A percentile compares a stretch with the other conserved stretches of the same genome.
Conservation (phyloP, 106 monocot genomes). For the Hemerocallis citrina region DNA sequence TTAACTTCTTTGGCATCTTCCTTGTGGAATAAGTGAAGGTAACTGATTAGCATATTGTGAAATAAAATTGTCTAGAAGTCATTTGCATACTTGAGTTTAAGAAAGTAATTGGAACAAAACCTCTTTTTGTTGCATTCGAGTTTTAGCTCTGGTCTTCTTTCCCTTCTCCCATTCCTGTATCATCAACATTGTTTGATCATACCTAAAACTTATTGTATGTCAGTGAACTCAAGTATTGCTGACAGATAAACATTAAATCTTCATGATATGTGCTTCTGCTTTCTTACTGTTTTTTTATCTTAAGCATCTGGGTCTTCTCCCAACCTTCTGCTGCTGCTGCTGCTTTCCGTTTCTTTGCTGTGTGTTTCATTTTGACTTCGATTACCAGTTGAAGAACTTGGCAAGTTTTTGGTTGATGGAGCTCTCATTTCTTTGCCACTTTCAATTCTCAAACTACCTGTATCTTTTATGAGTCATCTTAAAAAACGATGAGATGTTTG, state of each 20-base stretch:
- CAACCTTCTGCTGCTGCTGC: too few relatives aligned
- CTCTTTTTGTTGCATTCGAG: slow-evolving; percentile 12
- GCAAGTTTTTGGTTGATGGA: slow-evolving; percentile 2
- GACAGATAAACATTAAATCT: background rate
- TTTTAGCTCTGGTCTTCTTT: slow-evolving; percentile 17
- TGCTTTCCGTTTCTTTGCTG: background rate
- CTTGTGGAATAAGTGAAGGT: too few relatives aligned
- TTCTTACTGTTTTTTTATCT: slow-evolving; percentile 17
- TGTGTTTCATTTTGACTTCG: background rate
- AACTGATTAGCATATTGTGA: too few relatives aligned
- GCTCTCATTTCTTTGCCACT: slow-evolving; percentile 12
- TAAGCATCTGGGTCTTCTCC: slow-evolving; percentile 20
- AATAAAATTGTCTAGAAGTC: too few relatives aligned
- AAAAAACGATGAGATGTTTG: too few relatives aligned
- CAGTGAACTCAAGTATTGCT: background rate
- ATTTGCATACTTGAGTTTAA: too few relatives aligned
- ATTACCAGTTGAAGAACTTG: slow-evolving; percentile 1
- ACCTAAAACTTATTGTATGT: background rate
- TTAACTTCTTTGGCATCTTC: too few relatives aligned
- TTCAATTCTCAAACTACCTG: slow-evolving; percentile 4
- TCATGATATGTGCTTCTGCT: background rate
- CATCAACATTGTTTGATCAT: slow-evolving; percentile 19
- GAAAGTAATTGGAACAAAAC: too few relatives aligned
- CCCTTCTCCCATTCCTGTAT: slow-evolving; percentile 21
- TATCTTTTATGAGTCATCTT: slow-evolving; percentile 30